Base-by-base conservation (phyloP, 2,329 filamentous ascomycete genomes). In the Ilyonectria mors-panacis region DNA sequence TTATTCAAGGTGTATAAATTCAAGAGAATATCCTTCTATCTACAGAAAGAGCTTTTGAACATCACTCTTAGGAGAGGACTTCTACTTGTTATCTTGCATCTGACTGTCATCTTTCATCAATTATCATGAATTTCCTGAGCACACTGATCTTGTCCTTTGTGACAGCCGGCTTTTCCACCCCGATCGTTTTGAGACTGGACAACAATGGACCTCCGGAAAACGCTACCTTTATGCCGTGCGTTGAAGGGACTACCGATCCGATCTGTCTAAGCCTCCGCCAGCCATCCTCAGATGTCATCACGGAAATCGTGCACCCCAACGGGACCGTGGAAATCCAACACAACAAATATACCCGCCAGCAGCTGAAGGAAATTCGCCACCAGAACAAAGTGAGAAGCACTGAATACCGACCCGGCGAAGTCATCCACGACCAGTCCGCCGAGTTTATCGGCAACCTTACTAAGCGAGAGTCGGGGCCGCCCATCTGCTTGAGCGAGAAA, bases 231-330 rank as follows among this genome's bases (percentile, higher is more conserved):
- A 56, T 56, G 23, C 37, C 37, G 37, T 56, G 53, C 42, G 37
- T 56, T 56, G 53, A 56, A 56, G 53, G 53, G 37, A 30, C 23
- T 26, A 56, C 39, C 37, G 37, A 56, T 26, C 53, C 53, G 6
- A 56, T 56, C n/a, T 56, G 53, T 26, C 53, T 28, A 44, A 15
- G 15, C 37, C 39, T 56, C 23, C 21, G 23, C 53, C 39, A 44
- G 13, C 53, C 53, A 56, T 56, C 53, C 15, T 44, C 53, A 44
- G 53, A 56, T 56, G 53, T 56, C 15, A 56, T 56, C 53, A 56
- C 53, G 21, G 53, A 56, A 30, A 56, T 56, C 15, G 21, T 28
- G 37, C 53, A 56, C 37, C 28, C 53, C 39, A 56, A 56, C 53
- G 53, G 53, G 37, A 56, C 53, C 13, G 53, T 56, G 6, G 53